Evolutionary conservation across 495 filamentous ascomycete genomes (phyloP).

Genomic region (Penicillium pancosmium): DNA sequence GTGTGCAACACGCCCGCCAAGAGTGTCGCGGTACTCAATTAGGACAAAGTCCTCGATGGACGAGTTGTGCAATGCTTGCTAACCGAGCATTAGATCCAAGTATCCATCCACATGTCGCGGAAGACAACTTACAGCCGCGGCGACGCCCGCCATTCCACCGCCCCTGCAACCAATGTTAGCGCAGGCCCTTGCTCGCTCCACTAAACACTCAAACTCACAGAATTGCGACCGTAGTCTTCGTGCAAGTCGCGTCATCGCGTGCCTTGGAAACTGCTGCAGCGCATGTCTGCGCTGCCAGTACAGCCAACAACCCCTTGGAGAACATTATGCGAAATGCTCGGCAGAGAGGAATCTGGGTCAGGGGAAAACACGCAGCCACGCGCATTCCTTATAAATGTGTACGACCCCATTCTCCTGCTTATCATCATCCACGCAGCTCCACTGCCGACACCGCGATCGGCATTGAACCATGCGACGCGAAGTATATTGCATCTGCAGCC

Average conservation of each 20-base stretch:
- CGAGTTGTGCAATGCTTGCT: constrained; percentile 24
- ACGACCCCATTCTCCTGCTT: neutral
- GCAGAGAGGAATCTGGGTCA: neutral
- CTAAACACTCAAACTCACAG: constrained; percentile 22
- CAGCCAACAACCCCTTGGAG: constrained; percentile 13
- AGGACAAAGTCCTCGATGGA: constrained; percentile 26
- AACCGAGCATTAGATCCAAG: constrained; percentile 1
- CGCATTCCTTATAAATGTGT: constrained; percentile 3
- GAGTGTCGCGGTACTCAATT: constrained; percentile 25
- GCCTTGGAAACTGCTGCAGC: constrained; percentile 14
- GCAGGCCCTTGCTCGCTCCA: neutral
- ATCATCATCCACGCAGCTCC: constrained; percentile 1
- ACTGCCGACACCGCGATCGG: constrained; percentile 6
- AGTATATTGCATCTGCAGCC: constrained; percentile 4
- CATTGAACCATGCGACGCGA: neutral
- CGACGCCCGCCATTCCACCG: constrained; percentile 60
- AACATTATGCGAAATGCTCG: constrained; percentile 8
- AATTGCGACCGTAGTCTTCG: constrained; percentile 37
- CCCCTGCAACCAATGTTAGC: constrained; percentile 14
- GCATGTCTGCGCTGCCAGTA: constrained; percentile 17
- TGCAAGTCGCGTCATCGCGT: constrained; percentile 25
- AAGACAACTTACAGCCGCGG: constrained; percentile 54
- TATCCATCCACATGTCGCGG: neutral
- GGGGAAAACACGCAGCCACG: neutral
- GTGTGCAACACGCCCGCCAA: constrained; percentile 23